phyloP scores from a whole-genome alignment of 345 rosid species.

The Balakata baccata region DNA sequence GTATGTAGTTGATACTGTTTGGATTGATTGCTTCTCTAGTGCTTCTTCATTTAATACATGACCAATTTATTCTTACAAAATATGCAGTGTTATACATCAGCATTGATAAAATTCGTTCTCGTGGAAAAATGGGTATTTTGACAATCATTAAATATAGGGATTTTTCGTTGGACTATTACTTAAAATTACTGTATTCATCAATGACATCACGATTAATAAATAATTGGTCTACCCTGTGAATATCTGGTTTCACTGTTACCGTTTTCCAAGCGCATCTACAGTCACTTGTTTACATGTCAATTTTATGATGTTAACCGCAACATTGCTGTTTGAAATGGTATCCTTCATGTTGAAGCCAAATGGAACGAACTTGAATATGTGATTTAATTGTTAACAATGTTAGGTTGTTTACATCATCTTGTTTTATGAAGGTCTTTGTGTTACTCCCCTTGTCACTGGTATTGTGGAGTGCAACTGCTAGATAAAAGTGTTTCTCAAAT shows the following conservation, averaged over 20 bases:
- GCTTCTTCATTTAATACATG: not conserved
- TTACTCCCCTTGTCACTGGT: not conserved
- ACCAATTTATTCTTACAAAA: not conserved
- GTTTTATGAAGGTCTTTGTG: not conserved
- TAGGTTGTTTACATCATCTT: conserved; percentile 1
- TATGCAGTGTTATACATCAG: not conserved
- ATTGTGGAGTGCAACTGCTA: not conserved
- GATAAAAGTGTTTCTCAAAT: not conserved
- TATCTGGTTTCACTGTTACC: not conserved
- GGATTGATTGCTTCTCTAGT: not conserved
- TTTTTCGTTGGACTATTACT: not conserved
- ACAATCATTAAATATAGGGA: not conserved
- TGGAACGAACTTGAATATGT: not conserved
- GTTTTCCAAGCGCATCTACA: not conserved
- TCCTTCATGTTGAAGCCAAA: not conserved
- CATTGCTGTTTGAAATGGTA: not conserved
- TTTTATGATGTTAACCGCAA: not conserved
- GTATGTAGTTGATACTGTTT: not conserved
- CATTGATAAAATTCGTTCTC: not conserved
- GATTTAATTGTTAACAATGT: not conserved
- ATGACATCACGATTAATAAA: not conserved
- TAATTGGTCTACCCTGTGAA: not conserved
- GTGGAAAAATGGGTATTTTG: not conserved
- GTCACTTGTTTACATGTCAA: not conserved
- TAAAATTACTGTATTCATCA: not conserved